A percentile compares a stretch with the other conserved stretches of the same genome.
These are phyloP conservation scores for Chaetomium strumarium DNA, from an alignment of 2,329 filamentous ascomycete species.

Conservation along the genomic window DNA sequence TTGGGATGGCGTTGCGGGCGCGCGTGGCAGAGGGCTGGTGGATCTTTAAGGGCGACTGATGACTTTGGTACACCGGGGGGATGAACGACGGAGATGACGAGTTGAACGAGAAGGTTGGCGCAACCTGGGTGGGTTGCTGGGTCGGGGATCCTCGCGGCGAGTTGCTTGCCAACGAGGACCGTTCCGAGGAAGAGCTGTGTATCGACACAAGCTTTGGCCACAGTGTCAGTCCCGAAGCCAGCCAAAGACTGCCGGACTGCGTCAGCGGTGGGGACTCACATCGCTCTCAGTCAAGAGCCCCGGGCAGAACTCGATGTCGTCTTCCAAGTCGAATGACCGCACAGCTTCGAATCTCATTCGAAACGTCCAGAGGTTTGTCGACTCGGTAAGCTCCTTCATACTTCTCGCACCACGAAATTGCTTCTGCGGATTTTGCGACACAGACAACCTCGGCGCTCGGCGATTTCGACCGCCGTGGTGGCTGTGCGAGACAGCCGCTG, in stretches of 20 bases:
- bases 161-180: constrained; percentile 89
- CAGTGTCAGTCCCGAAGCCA: constrained; percentile 19
- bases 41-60: constrained; percentile 65
- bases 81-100: constrained; percentile 61
- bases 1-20: constrained; percentile 90
- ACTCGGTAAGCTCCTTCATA: constrained; percentile 79
- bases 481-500: constrained; percentile 58
- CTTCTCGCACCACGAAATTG: constrained; percentile 80
- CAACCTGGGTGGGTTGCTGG: constrained; percentile 75
- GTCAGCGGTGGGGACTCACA: constrained; percentile 51
- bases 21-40: constrained; percentile 88
- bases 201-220: constrained; percentile 72
- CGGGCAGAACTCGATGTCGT: constrained; percentile 94
- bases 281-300: constrained; percentile 87
- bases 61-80: constrained; percentile 60
- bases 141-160: constrained; percentile 89
- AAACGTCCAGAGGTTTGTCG: constrained; percentile 70
- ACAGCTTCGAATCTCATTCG: constrained; percentile 85
- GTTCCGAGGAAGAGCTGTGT: constrained; percentile 82
- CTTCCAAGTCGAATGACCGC: constrained; percentile 89
- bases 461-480: constrained; percentile 82
- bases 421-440: constrained; percentile 76
- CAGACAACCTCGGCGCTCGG: constrained; percentile 72
- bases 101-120: constrained; percentile 70
- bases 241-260: constrained; percentile 1